Evolutionary conservation across 2,329 filamentous ascomycete genomes (phyloP).

Genomic region (Alternaria brassicicola): DNA sequence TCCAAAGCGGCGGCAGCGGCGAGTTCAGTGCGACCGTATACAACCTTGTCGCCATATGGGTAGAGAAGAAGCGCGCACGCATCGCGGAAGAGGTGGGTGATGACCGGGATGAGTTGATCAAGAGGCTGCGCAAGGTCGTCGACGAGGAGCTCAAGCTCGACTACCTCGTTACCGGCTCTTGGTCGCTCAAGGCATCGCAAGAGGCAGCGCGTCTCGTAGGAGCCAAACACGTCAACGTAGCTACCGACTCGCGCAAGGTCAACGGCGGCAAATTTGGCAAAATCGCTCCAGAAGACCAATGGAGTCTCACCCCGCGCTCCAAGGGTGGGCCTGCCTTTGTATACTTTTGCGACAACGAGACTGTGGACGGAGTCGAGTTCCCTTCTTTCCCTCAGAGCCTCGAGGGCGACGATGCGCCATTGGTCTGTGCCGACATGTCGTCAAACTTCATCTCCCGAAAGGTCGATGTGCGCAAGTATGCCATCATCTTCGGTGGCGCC

Average conservation of each 20-base stretch:
- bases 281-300: conserved; percentile 78
- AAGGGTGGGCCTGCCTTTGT: conserved; percentile 67
- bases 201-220: conserved; percentile 82
- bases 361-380: conserved; percentile 91
- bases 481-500: conserved; percentile 84
- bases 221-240: conserved; percentile 79
- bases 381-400: conserved; percentile 72
- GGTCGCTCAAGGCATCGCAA: conserved; percentile 87
- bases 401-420: conserved; percentile 66
- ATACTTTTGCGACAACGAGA: conserved; percentile 95
- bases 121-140: conserved; percentile 68
- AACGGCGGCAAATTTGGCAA: conserved; percentile 84
- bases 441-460: conserved; percentile 88
- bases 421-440: conserved; percentile 91
- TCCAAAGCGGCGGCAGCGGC: conserved; percentile 85
- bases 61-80: conserved; percentile 68
- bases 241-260: conserved; percentile 64
- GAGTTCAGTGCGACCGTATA: conserved; percentile 84
- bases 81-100: conserved; percentile 63
- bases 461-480: conserved; percentile 79
- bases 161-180: conserved; percentile 88
- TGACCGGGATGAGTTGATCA: conserved; percentile 63
- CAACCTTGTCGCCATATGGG: conserved; percentile 84
- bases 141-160: conserved; percentile 78
- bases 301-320: conserved; percentile 70